Base-by-base conservation (phyloP, 2,329 filamentous ascomycete genomes). In the Diaporthe australafricana region DNA sequence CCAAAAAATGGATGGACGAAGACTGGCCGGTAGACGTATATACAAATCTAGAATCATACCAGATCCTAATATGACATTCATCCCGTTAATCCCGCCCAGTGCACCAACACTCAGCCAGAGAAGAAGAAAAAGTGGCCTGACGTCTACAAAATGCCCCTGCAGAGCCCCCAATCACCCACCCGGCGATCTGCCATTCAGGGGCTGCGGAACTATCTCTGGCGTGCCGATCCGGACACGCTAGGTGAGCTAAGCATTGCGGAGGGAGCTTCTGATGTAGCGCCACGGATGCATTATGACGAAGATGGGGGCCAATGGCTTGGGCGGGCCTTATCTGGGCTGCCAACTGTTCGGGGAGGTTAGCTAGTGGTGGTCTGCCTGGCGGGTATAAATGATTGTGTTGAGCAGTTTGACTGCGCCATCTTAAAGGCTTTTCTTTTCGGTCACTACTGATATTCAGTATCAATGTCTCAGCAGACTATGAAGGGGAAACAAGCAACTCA, bases 151-250 rank as follows among this genome's bases (percentile, higher is more conserved):
- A 40, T n/a, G 22, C 9, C 14, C n/a, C 47, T 27, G 7, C 27
- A 35, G 20, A 56, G 40, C 47, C 48, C 12, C 22, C 3, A 5
- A 12, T 42, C 32, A 53, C 27, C 40, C 27, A 38, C 17, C 1
- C 45, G 12, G n/a, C 20, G n/a, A 12, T 38, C 52, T 68, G 62
- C 66, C 66, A 72, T 60, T 72, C 48, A 63, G 16, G 25, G 38
- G 48, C 47, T 25, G 40, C 40, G 48, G 22, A 47, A 60, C 66
- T 70, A 72, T 72, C 70, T 70, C 30, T 22, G 6, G 27, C 16
- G 12, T 62, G 66, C 56, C 56, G 70, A 72, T 70, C 66, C 66
- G 66, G 66, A 8, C 14, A 30, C 66, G 56, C 63, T 70, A 63
- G 16, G 16, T 6, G 30, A 2, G 65, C 65, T 47, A 62, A 69